A percentile compares a stretch with the other conserved stretches of the same genome.
Evolutionary conservation across 805 yeast species (phyloP).

Genomic region (Zygoascus flipseniorum): DNA sequence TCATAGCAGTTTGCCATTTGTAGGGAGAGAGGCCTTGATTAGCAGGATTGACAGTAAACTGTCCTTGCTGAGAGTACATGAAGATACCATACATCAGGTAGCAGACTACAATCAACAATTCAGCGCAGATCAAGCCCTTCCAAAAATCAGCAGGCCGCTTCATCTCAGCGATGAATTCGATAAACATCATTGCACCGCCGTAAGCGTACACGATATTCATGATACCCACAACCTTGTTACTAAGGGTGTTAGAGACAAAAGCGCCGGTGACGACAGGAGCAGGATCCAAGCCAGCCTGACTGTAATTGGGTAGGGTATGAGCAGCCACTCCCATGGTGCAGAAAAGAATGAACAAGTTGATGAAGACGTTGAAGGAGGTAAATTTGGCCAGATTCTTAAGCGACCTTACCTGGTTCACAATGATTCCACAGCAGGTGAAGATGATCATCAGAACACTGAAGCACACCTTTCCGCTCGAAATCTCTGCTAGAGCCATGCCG

Average conservation of each 20-base stretch:
- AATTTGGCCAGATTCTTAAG: constrained; percentile 30
- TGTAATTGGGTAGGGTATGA: constrained; percentile 27
- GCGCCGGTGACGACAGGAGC: constrained; percentile 8
- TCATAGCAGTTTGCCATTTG: constrained; percentile 32
- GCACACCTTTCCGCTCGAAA: constrained; percentile 25
- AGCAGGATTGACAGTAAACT: constrained; percentile 36
- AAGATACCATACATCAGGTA: constrained; percentile 37
- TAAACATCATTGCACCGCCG: constrained; percentile 43
- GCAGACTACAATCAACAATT: constrained; percentile 32
- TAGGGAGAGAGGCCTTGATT: constrained; percentile 34
- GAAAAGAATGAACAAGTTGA: constrained; percentile 33
- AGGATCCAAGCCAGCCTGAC: neutral
- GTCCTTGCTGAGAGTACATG: constrained; percentile 39
- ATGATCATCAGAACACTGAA: constrained; percentile 33
- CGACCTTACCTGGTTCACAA: constrained; percentile 33
- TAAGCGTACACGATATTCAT: constrained; percentile 35
- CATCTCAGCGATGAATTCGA: constrained; percentile 44
- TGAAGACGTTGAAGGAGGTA: constrained; percentile 36
- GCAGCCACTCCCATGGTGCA: constrained; percentile 35
- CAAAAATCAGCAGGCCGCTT: constrained; percentile 40
- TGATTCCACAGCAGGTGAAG: constrained; percentile 34
- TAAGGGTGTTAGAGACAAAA: constrained; percentile 4
- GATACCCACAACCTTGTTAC: constrained; percentile 13
- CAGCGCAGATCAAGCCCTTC: constrained; percentile 39
- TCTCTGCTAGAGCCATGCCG: constrained; percentile 35